Conservation (phyloP, 352 stramenopile species). For the Peronospora belbahrii region DNA sequence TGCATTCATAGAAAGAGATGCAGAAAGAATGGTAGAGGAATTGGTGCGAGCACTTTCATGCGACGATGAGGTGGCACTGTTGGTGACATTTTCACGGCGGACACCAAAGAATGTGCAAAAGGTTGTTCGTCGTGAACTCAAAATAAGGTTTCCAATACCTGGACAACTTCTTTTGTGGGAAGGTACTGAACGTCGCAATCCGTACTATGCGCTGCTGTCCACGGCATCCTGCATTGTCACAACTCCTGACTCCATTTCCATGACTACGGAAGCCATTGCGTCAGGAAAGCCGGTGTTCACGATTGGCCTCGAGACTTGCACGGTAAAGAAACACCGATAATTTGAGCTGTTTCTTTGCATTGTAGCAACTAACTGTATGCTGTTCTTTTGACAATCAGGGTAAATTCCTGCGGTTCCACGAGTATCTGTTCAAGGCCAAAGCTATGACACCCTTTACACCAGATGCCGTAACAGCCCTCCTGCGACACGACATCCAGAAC, state of each 20-base stretch:
- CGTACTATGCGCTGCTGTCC: slow-evolving; percentile 52
- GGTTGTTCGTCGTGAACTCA: slow-evolving; percentile 25
- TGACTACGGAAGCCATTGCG: slow-evolving; percentile 70
- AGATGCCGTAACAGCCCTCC: slow-evolving; percentile 6
- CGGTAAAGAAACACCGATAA: slow-evolving; percentile 15
- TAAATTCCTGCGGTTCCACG: slow-evolving; percentile 56
- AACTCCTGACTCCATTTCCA: slow-evolving; percentile 74
- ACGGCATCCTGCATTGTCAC: slow-evolving; percentile 48
- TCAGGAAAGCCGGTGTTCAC: slow-evolving; percentile 47
- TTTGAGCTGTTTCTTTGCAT: neutral
- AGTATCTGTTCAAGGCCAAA: slow-evolving; percentile 22
- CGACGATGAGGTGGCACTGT: slow-evolving; percentile 20
- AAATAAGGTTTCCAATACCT: slow-evolving; percentile 3
- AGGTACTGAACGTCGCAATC: slow-evolving; percentile 41
- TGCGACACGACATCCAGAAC: neutral
- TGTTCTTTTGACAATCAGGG: slow-evolving; percentile 15
- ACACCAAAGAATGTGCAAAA: slow-evolving; percentile 39
- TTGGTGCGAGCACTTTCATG: slow-evolving; percentile 23
- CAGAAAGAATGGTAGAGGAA: slow-evolving; percentile 32
- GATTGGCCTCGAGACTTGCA: slow-evolving; percentile 36
- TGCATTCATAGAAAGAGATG: slow-evolving; percentile 30
- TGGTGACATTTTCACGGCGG: slow-evolving; percentile 65
- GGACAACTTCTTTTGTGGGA: slow-evolving; percentile 47
- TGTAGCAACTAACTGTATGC: neutral
- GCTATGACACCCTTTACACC: slow-evolving; percentile 26